Evolutionary conservation across 1,139 yeast species (phyloP).

Genomic region (Sugiyamaella pinicola): DNA sequence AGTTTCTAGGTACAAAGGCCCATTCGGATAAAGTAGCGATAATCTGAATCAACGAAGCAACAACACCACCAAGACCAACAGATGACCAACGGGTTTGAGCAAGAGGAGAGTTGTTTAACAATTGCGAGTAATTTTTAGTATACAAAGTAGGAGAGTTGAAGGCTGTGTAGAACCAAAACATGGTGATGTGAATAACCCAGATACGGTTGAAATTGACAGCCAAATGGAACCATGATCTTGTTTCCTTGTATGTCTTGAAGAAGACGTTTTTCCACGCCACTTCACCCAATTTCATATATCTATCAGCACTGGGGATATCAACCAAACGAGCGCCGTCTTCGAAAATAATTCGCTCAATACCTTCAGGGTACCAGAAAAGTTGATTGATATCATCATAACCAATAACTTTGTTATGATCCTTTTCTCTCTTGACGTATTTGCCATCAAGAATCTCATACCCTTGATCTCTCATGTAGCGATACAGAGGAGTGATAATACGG

Average conservation of each 20-base stretch:
- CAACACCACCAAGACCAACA: conserved; percentile 87
- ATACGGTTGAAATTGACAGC: conserved; percentile 96
- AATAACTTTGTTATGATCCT: conserved; percentile 88
- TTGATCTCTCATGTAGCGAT: conserved; percentile 88
- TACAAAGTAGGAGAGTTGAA: conserved; percentile 90
- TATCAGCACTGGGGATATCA: conserved; percentile 86
- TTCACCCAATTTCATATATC: conserved; percentile 87
- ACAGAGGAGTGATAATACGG: conserved; percentile 88
- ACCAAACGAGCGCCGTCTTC: conserved; percentile 91
- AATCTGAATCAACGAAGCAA: conserved; percentile 80
- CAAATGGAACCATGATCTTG: conserved; percentile 97
- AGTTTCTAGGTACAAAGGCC: conserved; percentile 94
- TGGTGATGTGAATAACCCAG: conserved; percentile 89
- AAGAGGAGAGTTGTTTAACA: conserved; percentile 79
- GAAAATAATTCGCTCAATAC: conserved; percentile 87
- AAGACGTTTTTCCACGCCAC: conserved; percentile 91
- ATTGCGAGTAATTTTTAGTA: conserved; percentile 82
- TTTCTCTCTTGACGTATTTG: conserved; percentile 94
- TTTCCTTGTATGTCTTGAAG: conserved; percentile 94
- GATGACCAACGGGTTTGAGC: conserved; percentile 92
- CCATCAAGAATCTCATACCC: conserved; percentile 95
- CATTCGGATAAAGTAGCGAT: conserved; percentile 90
- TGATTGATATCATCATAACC: conserved; percentile 99
- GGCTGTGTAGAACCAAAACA: conserved; percentile 94
- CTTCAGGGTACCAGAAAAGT: conserved; percentile 99